Evolutionary conservation across 129 eudicot species (phyloP).

Genomic region (Arctium minus): DNA sequence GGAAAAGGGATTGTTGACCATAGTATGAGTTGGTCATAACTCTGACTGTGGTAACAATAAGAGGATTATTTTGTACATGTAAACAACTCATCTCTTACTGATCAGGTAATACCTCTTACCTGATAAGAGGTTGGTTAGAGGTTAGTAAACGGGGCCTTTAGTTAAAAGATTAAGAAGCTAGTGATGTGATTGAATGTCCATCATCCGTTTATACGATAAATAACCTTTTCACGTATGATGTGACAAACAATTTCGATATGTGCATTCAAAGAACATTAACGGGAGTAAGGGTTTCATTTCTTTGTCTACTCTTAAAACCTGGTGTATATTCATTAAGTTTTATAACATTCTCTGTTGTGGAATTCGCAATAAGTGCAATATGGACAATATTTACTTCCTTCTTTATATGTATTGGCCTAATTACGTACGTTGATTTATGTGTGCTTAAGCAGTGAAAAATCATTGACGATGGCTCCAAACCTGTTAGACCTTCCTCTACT

Average conservation of each 20-base stretch:
- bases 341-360: not conserved
- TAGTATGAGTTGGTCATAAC: too few relatives aligned
- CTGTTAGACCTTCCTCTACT: not conserved
- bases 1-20: too few relatives aligned
- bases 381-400: not conserved
- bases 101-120: too few relatives aligned
- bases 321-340: not conserved
- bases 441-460: not conserved
- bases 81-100: too few relatives aligned
- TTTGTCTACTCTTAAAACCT: not conserved
- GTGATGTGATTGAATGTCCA: too few relatives aligned
- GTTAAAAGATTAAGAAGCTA: too few relatives aligned
- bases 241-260: not conserved
- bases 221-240: not conserved
- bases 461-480: not conserved
- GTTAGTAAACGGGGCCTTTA: too few relatives aligned
- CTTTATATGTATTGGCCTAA: not conserved
- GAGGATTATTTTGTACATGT: too few relatives aligned
- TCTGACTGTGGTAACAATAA: too few relatives aligned
- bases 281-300: not conserved
- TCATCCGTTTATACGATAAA: too few relatives aligned
- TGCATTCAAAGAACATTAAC: not conserved
- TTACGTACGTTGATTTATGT: not conserved
- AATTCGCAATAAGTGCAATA: not conserved
- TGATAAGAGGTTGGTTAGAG: too few relatives aligned